Conservation (phyloP, 2,329 filamentous ascomycete genomes). For the Pezicula neosporulosa region DNA sequence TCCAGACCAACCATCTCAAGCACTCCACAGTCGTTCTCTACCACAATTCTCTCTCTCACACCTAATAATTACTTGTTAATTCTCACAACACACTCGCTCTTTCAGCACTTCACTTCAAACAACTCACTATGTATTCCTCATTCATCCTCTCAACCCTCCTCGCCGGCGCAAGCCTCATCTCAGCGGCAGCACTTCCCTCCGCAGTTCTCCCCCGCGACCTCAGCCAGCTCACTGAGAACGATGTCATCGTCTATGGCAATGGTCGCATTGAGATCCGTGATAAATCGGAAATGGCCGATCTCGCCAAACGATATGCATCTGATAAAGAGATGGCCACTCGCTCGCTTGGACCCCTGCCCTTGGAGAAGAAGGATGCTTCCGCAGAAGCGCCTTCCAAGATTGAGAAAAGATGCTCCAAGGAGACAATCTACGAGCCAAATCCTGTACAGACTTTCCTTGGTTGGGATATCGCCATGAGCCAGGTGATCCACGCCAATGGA, state of each 20-base stretch:
- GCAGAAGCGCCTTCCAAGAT: conserved; percentile 1
- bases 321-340: too few relatives aligned
- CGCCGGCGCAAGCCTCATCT: not conserved
- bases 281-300: conserved; percentile 18
- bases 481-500: conserved; percentile 28
- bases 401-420: conserved; percentile 10
- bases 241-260: conserved; percentile 24
- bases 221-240: conserved; percentile 16
- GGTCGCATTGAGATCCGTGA: conserved; percentile 24
- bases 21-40: too few relatives aligned
- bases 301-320: not conserved
- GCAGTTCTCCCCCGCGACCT: not conserved
- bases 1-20: too few relatives aligned
- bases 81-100: too few relatives aligned
- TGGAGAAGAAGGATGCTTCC: too few relatives aligned
- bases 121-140: too few relatives aligned
- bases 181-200: conserved; percentile 1
- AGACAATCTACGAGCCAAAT: conserved; percentile 20
- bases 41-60: too few relatives aligned
- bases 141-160: conserved; percentile 1
- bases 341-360: too few relatives aligned
- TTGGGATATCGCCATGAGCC: conserved; percentile 36
- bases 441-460: conserved; percentile 30
- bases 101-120: too few relatives aligned
- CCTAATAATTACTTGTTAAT: too few relatives aligned